Base-by-base conservation (phyloP, 257 asterid genomes). In the Marsdenia floribunda region DNA sequence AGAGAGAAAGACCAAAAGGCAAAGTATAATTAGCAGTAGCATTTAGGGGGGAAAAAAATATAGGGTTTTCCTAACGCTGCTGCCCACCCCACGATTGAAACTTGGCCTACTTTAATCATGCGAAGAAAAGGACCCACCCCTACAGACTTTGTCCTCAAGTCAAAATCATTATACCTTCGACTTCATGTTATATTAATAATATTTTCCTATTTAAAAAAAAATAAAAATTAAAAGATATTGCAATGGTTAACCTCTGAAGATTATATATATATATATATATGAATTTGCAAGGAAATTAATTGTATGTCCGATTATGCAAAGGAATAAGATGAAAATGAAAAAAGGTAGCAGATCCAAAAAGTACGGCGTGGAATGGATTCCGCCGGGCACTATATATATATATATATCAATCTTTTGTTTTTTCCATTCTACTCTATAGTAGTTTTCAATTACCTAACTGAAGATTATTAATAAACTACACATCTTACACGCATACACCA, bases 151-250 rank as follows among this genome's bases (percentile, higher is more conserved):
- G 77, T 67, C 79, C 81, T 85, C 81, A 86, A 83, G 90, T 87
- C 87, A 81, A 79, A 83, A 87, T 89, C 90, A 89, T 86, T 84
- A 53, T 87, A 80, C 90, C 83, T 84, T 81, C 67, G 91, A 86
- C 88, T 82, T 79, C 66, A 66, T 71, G 29, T 18, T 38, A 29
- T 44, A 4, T 22, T 54, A n/a, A 3, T 67, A 7, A 55, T 9
- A 6, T 55, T 38, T 3, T 38, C 10, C 49, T 4, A 5, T 40
- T 6, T 40, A 4, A 38, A 38, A 8, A 42, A 5, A 42, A 42
- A n/a, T n/a, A n/a, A 42, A 42, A 42, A 29, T 29, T 29, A 29
- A 29, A 29, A 42, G 9, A 42, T 4, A 42, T 5, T 42, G 47
- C 47, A 42, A 5, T 42, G 9, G 9, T 42, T 42, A 42, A 42